A percentile compares a stretch with the other conserved stretches of the same genome.
Evolutionary conservation across 352 stramenopile genomes (phyloP).

Genomic region (Pythium aquatile): DNA sequence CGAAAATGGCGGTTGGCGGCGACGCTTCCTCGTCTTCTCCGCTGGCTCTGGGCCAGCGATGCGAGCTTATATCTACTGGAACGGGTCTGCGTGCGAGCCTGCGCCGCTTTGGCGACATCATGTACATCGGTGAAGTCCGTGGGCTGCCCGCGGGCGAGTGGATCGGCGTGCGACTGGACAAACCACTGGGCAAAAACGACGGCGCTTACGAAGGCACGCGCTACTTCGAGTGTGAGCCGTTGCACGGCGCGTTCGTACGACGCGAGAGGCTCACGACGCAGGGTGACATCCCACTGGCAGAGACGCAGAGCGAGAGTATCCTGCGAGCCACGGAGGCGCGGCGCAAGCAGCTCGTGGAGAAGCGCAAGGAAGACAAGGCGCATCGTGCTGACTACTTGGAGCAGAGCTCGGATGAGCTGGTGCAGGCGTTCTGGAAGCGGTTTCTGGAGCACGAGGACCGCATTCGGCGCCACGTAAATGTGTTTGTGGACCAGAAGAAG

Average conservation of each 20-base stretch:
- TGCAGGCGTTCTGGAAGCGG: constrained; percentile 59
- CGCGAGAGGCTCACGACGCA: constrained; percentile 53
- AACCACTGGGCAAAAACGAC: constrained; percentile 76
- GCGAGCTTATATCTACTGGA: constrained; percentile 47
- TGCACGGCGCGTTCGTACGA: constrained; percentile 70
- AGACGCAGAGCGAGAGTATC: constrained; percentile 52
- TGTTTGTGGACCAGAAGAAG: constrained; percentile 64
- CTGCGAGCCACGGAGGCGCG: constrained; percentile 49
- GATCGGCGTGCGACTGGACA: constrained; percentile 72
- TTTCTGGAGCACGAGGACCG: constrained; percentile 56
- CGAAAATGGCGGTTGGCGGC: constrained; percentile 7
- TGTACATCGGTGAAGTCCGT: constrained; percentile 52
- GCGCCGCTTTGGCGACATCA: constrained; percentile 67
- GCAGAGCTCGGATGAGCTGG: constrained; percentile 48
- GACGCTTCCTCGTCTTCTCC: not conserved
- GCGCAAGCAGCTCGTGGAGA: constrained; percentile 38
- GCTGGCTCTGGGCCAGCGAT: constrained; percentile 42
- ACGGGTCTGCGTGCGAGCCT: constrained; percentile 51
- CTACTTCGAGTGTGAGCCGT: constrained; percentile 62
- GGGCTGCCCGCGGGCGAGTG: constrained; percentile 60
- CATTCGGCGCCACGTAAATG: constrained; percentile 44
- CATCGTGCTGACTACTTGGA: constrained; percentile 34
- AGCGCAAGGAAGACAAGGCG: constrained; percentile 27
- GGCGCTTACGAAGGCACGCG: constrained; percentile 42
- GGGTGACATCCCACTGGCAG: constrained; percentile 52